Base-by-base conservation (phyloP, 371 early-diverging fungal genomes). In the Circinella umbellata region DNA sequence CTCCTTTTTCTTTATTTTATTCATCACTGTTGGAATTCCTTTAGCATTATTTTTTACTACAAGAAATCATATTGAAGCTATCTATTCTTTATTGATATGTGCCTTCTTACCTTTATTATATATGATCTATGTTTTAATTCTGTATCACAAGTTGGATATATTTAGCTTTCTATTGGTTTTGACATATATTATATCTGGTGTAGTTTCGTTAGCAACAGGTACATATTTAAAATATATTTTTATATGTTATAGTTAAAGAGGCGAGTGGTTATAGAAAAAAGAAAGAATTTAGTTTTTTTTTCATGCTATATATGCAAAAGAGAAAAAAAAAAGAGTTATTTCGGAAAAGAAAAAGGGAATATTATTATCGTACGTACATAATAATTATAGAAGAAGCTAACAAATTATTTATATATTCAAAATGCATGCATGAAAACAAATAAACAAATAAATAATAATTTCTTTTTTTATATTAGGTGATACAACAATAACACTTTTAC, bases 101-200 rank as follows among this genome's bases (percentile, higher is more conserved):
- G 73, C 73, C 20, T 54, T 76, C 15, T 77, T 77, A 39, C 80
- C 80, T 7, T 57, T 82, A 18, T 20, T 85, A 13, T 66, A 54
- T 53, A 75, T 72, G 34, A 63, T 81, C 27, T 61, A 69, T 60
- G 68, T 53, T 1, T 73, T 80, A 37, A 46, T 73, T 51, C 59
- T 69, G 39, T 48, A 57, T 13, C 65, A 75, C 48, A 64, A 59
- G 34, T 37, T 85, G 27, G 82, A 85, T 74, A 69, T 78, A n/a
- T 51, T 85, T 17, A 81, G 83, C 0, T 71, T 73, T 61, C 65
- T 85, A 13, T 69, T 78, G 68, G 69, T 83, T 7, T 48, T 83
- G 59, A 75, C 76, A 1, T 85, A 73, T 63, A 69, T 78, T 64
- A 5, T 83, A 27, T 79, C 82, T 6, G 86, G 76, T 34, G 67